Evolutionary conservation across 1,284 basidiomycete genomes (phyloP).

Genomic region (Boletus semigastroideus): DNA sequence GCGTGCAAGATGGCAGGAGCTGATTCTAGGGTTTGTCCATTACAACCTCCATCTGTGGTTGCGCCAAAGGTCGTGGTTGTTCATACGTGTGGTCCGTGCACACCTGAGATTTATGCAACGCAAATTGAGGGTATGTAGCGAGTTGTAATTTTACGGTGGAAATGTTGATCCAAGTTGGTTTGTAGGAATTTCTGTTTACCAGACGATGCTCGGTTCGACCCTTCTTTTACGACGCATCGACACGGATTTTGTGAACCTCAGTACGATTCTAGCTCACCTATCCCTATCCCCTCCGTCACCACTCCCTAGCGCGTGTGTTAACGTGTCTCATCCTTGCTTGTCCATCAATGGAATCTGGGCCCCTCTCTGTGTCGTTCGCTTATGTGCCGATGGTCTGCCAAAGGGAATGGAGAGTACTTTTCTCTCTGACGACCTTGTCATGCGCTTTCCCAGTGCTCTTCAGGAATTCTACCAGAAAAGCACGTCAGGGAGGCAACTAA

Average conservation of each 20-base stretch:
- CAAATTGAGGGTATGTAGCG: slow-evolving; percentile 59
- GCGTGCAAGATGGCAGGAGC: neutral
- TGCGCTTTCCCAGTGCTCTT: slow-evolving; percentile 56
- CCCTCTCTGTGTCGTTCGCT: slow-evolving; percentile 55
- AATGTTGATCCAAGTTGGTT: slow-evolving; percentile 11
- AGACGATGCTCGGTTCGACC: slow-evolving; percentile 53
- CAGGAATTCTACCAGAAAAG: slow-evolving; percentile 53
- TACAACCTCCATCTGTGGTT: slow-evolving; percentile 2
- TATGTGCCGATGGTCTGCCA: slow-evolving; percentile 33
- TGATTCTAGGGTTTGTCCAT: slow-evolving; percentile 2
- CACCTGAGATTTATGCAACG: slow-evolving; percentile 59
- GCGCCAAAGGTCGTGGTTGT: slow-evolving; percentile 41
- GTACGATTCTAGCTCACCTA: slow-evolving; percentile 48
- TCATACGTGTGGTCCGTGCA: slow-evolving; percentile 59
- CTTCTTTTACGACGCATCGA: slow-evolving; percentile 65
- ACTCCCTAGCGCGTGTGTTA: slow-evolving; percentile 24
- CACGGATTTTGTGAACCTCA: slow-evolving; percentile 71
- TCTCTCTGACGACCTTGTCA: slow-evolving; percentile 57
- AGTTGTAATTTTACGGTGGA: neutral
- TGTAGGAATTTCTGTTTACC: slow-evolving; percentile 68
- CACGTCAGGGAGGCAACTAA: slow-evolving; percentile 42
- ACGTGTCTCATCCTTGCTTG: slow-evolving; percentile 42
- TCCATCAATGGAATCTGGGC: slow-evolving; percentile 64
- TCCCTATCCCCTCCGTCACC: slow-evolving; percentile 38
- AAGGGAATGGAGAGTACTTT: slow-evolving; percentile 46